phyloP scores from a whole-genome alignment of 495 filamentous ascomycete genomes.

The Talaromyces trachyspermus region DNA sequence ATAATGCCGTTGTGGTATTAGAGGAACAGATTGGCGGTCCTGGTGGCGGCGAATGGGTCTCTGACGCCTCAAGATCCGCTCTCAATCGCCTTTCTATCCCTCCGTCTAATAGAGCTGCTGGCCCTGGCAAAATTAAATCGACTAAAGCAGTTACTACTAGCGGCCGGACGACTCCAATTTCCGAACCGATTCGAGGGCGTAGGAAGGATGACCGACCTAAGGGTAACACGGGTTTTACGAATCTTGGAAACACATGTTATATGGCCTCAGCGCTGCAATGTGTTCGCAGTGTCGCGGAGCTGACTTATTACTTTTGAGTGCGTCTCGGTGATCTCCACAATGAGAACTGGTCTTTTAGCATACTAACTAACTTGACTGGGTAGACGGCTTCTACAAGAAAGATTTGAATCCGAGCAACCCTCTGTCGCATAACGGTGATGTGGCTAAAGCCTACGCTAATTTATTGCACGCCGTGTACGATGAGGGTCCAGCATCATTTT shows the following conservation, averaged over 20 bases:
- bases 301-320: slow-evolving; percentile 84
- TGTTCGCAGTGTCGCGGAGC: slow-evolving; percentile 80
- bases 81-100: slow-evolving; percentile 34
- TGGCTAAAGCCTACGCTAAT: slow-evolving; percentile 71
- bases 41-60: slow-evolving; percentile 55
- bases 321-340: slow-evolving; percentile 17
- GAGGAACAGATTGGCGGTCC: slow-evolving; percentile 61
- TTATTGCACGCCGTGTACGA: slow-evolving; percentile 68
- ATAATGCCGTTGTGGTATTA: slow-evolving; percentile 63
- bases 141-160: slow-evolving; percentile 34
- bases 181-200: slow-evolving; percentile 52
- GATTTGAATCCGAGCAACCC: slow-evolving; percentile 82
- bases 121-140: slow-evolving; percentile 30
- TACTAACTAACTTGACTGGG: slow-evolving; percentile 20
- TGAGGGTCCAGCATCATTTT: slow-evolving; percentile 49
- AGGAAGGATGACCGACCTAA: slow-evolving; percentile 55
- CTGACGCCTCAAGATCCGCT: slow-evolving; percentile 41
- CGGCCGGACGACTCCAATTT: slow-evolving; percentile 60
- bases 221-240: slow-evolving; percentile 75
- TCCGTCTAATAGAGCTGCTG: slow-evolving; percentile 28
- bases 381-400: slow-evolving; percentile 57
- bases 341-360: neutral
- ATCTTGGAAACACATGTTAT: slow-evolving; percentile 95
- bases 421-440: slow-evolving; percentile 71
- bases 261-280: slow-evolving; percentile 98